Percentiles rank a stretch among this genome's conserved stretches.
Evolutionary conservation across 164 flowering plant species (phyloP).

Genomic region (Stephania yunnanensis): DNA sequence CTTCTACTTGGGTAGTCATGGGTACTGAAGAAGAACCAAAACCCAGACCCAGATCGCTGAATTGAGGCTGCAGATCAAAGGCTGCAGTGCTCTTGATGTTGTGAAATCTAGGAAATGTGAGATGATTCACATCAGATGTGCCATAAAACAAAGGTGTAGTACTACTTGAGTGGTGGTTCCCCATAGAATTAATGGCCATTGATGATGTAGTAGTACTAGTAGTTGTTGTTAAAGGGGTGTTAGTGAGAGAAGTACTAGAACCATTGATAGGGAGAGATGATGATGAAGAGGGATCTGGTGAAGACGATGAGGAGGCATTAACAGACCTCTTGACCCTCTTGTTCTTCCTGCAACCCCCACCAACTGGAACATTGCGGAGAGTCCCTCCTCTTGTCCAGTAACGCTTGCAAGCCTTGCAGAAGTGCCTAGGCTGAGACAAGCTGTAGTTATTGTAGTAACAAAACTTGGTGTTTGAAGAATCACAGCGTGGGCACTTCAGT

Average conservation of each 20-base stretch:
- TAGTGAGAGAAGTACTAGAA: conserved; percentile 2
- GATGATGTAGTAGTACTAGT: neutral
- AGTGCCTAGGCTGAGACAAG: conserved; percentile 74
- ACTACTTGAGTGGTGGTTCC: conserved; percentile 13
- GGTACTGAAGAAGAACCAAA: conserved; percentile 30
- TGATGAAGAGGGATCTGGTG: conserved; percentile 20
- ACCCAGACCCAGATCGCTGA: conserved; percentile 47
- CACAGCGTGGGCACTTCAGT: conserved; percentile 71
- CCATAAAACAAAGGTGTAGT: conserved; percentile 32
- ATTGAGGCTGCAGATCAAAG: conserved; percentile 33
- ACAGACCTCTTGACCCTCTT: conserved; percentile 50
- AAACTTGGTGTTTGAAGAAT: conserved; percentile 78
- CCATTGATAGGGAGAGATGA: conserved; percentile 8
- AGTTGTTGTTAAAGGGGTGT: neutral
- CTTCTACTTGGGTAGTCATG: conserved; percentile 23
- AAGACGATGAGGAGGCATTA: neutral
- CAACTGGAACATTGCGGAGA: conserved; percentile 78
- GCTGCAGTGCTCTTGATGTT: conserved; percentile 9
- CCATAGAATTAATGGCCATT: neutral
- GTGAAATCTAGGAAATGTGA: conserved; percentile 27
- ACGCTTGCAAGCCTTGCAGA: conserved; percentile 80
- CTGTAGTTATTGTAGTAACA: conserved; percentile 93
- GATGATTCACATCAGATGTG: conserved; percentile 28
- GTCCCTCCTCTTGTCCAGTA: conserved; percentile 91
- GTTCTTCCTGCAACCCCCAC: conserved; percentile 74